Evolutionary conservation across 169 alveolate species (phyloP).

Genomic region (Eimeria falciformis): DNA sequence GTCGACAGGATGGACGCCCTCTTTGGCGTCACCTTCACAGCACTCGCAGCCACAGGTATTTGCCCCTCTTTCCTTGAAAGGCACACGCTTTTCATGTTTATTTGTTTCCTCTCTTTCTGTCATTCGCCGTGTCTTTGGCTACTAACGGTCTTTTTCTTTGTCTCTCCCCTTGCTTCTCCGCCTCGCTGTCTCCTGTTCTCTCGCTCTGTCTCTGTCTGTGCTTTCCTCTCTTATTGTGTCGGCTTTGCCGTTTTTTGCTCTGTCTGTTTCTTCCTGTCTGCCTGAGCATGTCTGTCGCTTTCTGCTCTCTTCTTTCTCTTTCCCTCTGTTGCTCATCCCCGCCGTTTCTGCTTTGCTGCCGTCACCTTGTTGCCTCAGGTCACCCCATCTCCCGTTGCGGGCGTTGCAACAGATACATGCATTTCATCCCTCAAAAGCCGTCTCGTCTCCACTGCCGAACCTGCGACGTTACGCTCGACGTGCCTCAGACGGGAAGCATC

Average conservation of each 20-base stretch:
- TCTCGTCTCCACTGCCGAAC: constrained; percentile 84
- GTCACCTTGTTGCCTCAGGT: too few species aligned
- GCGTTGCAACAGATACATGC: constrained; percentile 86
- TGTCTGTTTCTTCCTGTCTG: too few species aligned
- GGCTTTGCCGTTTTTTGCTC: too few species aligned
- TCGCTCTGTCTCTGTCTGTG: too few species aligned
- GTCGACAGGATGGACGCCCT: constrained; percentile 84
- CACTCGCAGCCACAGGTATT: constrained; percentile 79
- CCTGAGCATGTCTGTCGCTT: too few species aligned
- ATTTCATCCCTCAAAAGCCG: constrained; percentile 82
- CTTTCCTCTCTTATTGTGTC: too few species aligned
- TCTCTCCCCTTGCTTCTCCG: background rate
- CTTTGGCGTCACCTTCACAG: constrained; percentile 83
- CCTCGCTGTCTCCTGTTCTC: too few species aligned
- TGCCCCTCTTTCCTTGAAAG: background rate
- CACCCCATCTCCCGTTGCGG: constrained; percentile 85
- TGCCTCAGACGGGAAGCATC: constrained; percentile 87
- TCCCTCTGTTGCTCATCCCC: background rate
- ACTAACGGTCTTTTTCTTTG: background rate
- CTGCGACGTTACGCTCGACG: constrained; percentile 83
- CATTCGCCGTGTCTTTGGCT: background rate
- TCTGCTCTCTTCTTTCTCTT: background rate
- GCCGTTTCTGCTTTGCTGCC: too few species aligned
- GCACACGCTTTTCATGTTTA: too few species aligned
- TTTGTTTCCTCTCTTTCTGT: background rate